Evolutionary conservation across 495 filamentous ascomycete genomes (phyloP).

Genomic region (Penicillium salamii): DNA sequence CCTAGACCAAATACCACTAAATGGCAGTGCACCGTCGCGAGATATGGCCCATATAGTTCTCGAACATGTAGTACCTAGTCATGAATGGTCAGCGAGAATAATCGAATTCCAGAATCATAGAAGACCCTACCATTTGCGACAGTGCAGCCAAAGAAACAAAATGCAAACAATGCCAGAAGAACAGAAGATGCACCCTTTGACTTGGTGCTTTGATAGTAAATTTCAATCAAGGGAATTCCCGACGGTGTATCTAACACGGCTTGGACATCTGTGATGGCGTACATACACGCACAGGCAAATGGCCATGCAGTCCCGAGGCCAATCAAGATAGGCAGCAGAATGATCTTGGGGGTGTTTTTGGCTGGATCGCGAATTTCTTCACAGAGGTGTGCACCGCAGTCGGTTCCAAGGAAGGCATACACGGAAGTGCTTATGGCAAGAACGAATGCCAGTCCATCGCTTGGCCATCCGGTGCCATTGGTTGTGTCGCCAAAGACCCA

Average conservation of each 20-base stretch:
- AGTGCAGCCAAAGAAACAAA: slow-evolving; percentile 11
- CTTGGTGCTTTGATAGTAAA: slow-evolving; percentile 10
- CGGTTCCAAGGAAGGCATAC: slow-evolving; percentile 9
- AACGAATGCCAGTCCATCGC: slow-evolving; percentile 7
- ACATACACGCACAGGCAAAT: slow-evolving; percentile 8
- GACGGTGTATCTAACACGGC: slow-evolving; percentile 6
- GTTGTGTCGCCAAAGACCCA: slow-evolving; percentile 4
- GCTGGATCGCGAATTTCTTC: slow-evolving; percentile 7
- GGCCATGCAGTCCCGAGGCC: slow-evolving; percentile 4
- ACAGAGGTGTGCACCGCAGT: slow-evolving; percentile 9
- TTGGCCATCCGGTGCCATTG: slow-evolving; percentile 7
- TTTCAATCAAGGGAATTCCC: slow-evolving; percentile 10
- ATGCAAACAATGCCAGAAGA: slow-evolving; percentile 7
- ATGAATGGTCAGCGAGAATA: background rate
- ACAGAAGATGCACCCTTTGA: slow-evolving; percentile 5
- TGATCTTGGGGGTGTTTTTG: slow-evolving; percentile 6
- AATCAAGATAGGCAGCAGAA: slow-evolving; percentile 6
- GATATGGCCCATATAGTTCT: slow-evolving; percentile 9
- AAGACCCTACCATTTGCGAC: slow-evolving; percentile 4
- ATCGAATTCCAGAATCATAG: too few relatives aligned
- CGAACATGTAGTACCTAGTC: slow-evolving; percentile 6
- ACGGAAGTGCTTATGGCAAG: slow-evolving; percentile 6
- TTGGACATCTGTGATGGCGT: slow-evolving; percentile 6
- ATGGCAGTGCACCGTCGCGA: slow-evolving; percentile 4
- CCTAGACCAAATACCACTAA: slow-evolving; percentile 1